Evolutionary conservation across 805 yeast genomes (phyloP), one percentile per base, ranked within the genome.

Genomic region (Candida methanosorbosa): DNA sequence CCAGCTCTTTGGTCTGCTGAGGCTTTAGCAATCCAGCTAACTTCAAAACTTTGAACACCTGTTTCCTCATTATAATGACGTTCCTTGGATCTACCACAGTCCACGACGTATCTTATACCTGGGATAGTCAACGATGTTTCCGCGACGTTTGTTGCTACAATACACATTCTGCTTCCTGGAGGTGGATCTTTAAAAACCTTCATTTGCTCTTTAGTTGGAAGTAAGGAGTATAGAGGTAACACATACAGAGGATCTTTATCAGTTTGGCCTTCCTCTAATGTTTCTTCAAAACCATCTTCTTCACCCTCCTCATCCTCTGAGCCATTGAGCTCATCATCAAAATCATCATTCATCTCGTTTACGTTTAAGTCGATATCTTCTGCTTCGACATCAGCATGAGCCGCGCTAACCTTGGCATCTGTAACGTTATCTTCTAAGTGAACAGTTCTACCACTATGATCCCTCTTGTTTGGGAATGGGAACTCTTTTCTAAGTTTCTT

Each of bases 81-180:
- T 53, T 90, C 97, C 50, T 92, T 92, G 0, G 94, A 71, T 42
- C 97, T 73, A 18, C 99, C 99, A 59, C 94, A 75, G 56, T 92
- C 99, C 32, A 92, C 84, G 24, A 92, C 98, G 52, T 92, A 92
- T 38, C 94, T 66, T 26, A 94, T 83, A 9, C 94, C 94, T 0
- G 98, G 98, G 46, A 92, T 92, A 0, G 99, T 92, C 53, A 92
- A 69, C 1, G 97, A 87, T 0, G 99, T 92, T 56, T 92, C 99
- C 0, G 99, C 99, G 38, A 92, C 94, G 52, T 92, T 92, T 2
- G 99, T 92, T 5, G 99, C 95, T 22, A 92, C 85, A 27, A 92
- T 81, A 64, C 97, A 87, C 9, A 92, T 57, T 48, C 99, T 69
- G 27, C 87, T 71, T 4, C 94, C 95, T 18, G 64, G 61, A 3